Conservation (phyloP, 768 basidiomycete genomes). For the Symmetrospora coprosmae region DNA sequence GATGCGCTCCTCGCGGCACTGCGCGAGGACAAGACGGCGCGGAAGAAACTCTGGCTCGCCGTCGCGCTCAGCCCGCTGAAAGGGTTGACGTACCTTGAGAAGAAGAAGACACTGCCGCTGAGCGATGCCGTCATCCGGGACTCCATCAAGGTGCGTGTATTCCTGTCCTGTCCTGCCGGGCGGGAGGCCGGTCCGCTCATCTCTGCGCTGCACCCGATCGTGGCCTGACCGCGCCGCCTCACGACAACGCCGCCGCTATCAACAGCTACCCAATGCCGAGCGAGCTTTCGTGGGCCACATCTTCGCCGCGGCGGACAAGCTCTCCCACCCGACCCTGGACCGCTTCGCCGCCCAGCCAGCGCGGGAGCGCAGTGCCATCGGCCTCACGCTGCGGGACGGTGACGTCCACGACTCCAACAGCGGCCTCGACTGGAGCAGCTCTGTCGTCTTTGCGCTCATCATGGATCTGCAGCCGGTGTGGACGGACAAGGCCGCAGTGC, state of each 20-base stretch:
- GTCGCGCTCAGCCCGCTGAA: slow-evolving; percentile 60
- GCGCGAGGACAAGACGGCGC: slow-evolving; percentile 37
- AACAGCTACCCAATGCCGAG: slow-evolving; percentile 34
- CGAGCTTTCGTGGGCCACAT: slow-evolving; percentile 31
- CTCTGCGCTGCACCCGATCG: not conserved
- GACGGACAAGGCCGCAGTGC: slow-evolving; percentile 42
- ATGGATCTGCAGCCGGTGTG: slow-evolving; percentile 54
- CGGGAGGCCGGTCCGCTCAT: slow-evolving; percentile 12
- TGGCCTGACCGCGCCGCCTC: no score
- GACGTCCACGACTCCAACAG: slow-evolving; percentile 48
- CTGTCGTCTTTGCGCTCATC: slow-evolving; percentile 59
- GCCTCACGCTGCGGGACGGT: slow-evolving; percentile 55
- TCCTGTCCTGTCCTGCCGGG: not conserved
- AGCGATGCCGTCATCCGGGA: slow-evolving; percentile 63
- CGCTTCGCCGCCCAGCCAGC: not conserved
- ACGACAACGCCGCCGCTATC: slow-evolving; percentile 2
- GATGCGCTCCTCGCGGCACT: slow-evolving; percentile 44
- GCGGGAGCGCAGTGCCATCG: slow-evolving; percentile 37
- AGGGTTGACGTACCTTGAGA: slow-evolving; percentile 49
- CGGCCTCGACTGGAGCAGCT: slow-evolving; percentile 56
- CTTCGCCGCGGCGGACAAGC: slow-evolving; percentile 48
- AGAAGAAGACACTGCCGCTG: slow-evolving; percentile 49
- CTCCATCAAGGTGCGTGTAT: slow-evolving; percentile 50
- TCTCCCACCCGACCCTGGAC: not conserved
- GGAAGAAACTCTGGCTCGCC: slow-evolving; percentile 57